Conservation (phyloP, 192 early-diverging fungal species). For the Coemansia sp. region DNA sequence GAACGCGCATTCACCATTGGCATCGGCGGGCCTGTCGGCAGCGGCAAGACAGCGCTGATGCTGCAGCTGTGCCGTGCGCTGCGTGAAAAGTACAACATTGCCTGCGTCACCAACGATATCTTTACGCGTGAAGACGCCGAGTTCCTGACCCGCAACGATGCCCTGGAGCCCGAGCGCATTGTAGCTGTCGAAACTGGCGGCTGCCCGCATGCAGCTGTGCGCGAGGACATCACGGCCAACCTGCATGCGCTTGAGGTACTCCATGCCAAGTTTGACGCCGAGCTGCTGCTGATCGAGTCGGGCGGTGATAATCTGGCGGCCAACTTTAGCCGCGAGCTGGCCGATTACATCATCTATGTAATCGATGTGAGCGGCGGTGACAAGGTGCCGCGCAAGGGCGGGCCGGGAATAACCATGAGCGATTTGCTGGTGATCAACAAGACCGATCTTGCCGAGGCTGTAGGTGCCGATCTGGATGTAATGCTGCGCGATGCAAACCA, state of each 20-base stretch:
- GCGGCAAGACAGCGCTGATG: slow-evolving; percentile 93
- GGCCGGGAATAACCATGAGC: slow-evolving; percentile 95
- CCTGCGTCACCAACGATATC: slow-evolving; percentile 96
- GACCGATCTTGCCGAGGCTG: slow-evolving; percentile 86
- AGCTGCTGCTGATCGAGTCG: slow-evolving; percentile 87
- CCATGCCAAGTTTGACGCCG: slow-evolving; percentile 79
- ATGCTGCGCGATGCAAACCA: slow-evolving; percentile 88
- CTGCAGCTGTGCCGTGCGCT: slow-evolving; percentile 83
- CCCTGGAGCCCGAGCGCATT: slow-evolving; percentile 85
- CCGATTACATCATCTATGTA: slow-evolving; percentile 96
- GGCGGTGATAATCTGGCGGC: slow-evolving; percentile 94
- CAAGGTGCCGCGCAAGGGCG: slow-evolving; percentile 97
- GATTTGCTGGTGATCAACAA: slow-evolving; percentile 96
- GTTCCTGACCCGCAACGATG: slow-evolving; percentile 87
- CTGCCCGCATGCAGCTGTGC: slow-evolving; percentile 92
- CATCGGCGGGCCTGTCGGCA: slow-evolving; percentile 94
- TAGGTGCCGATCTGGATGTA: slow-evolving; percentile 89
- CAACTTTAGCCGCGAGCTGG: slow-evolving; percentile 73
- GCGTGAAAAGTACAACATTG: slow-evolving; percentile 78
- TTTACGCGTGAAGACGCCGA: slow-evolving; percentile 97
- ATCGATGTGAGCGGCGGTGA: slow-evolving; percentile 98
- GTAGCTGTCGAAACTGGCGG: slow-evolving; percentile 94
- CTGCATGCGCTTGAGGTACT: slow-evolving; percentile 84
- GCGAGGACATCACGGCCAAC: slow-evolving; percentile 96
- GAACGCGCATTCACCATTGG: slow-evolving; percentile 95